phyloP scores from a whole-genome alignment of 345 rosid genomes.

The Populus euphratica region DNA sequence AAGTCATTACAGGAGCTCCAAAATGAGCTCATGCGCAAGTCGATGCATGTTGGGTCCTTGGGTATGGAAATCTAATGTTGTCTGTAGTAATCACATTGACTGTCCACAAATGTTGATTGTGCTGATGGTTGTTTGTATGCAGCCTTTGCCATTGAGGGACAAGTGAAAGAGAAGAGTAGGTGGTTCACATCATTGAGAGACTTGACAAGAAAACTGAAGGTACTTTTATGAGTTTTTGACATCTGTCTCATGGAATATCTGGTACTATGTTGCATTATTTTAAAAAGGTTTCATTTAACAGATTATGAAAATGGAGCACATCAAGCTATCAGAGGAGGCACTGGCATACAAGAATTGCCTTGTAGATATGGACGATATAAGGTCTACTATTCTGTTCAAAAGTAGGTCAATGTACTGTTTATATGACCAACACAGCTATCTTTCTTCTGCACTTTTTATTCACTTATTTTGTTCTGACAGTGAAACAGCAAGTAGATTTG shows the following conservation, averaged over 20 bases:
- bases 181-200: constrained; percentile 92
- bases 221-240: constrained; percentile 17
- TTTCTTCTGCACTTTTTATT: not conserved
- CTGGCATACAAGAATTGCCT: constrained; percentile 47
- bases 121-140: constrained; percentile 20
- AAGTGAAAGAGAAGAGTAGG: constrained; percentile 89
- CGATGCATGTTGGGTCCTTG: constrained; percentile 96
- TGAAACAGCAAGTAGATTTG: constrained; percentile 53
- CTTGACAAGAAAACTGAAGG: constrained; percentile 83
- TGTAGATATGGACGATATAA: constrained; percentile 46
- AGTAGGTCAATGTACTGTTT: constrained; percentile 38
- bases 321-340: constrained; percentile 73
- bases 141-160: constrained; percentile 98
- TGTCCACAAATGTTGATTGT: not conserved
- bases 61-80: constrained; percentile 46
- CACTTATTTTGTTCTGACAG: constrained; percentile 33
- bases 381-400: constrained; percentile 47
- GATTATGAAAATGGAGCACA: constrained; percentile 88
- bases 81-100: not conserved
- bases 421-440: not conserved
- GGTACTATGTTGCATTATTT: constrained; percentile 9
- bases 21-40: constrained; percentile 94
- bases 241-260: not conserved
- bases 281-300: constrained; percentile 22
- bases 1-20: constrained; percentile 66